Evolutionary conservation across 306 rosid species (phyloP).

Genomic region (Prinsepia uniflora): DNA sequence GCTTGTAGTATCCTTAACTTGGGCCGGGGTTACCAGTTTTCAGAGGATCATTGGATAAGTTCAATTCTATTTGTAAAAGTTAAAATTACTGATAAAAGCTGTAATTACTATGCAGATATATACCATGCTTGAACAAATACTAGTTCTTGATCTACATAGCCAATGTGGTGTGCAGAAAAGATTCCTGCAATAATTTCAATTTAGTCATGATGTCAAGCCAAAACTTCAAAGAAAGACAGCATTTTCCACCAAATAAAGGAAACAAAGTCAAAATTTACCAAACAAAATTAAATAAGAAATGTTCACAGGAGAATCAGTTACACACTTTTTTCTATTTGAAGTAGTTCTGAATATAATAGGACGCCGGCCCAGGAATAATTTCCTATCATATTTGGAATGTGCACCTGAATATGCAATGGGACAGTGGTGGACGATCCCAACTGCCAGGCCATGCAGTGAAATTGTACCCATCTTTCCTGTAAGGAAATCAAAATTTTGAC

Average conservation of each 20-base stretch:
- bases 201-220: constrained; percentile 14
- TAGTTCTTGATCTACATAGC: constrained; percentile 34
- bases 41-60: too few species aligned
- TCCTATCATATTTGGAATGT: constrained; percentile 9
- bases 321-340: constrained; percentile 28
- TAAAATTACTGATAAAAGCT: neutral
- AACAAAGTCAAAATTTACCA: neutral
- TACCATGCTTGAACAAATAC: constrained; percentile 46
- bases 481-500: neutral
- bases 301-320: constrained; percentile 8
- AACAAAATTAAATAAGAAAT: neutral
- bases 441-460: constrained; percentile 41
- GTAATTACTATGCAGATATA: constrained; percentile 2
- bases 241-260: neutral
- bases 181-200: constrained; percentile 40
- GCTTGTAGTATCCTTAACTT: too few species aligned
- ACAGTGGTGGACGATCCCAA: constrained; percentile 35
- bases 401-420: constrained; percentile 27
- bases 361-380: constrained; percentile 5
- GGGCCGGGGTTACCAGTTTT: too few species aligned
- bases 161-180: constrained; percentile 27
- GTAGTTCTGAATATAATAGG: constrained; percentile 31
- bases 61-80: too few species aligned
- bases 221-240: neutral
- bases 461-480: constrained; percentile 53